Conservation (phyloP, 345 rosid species). For the Populus tremula region DNA sequence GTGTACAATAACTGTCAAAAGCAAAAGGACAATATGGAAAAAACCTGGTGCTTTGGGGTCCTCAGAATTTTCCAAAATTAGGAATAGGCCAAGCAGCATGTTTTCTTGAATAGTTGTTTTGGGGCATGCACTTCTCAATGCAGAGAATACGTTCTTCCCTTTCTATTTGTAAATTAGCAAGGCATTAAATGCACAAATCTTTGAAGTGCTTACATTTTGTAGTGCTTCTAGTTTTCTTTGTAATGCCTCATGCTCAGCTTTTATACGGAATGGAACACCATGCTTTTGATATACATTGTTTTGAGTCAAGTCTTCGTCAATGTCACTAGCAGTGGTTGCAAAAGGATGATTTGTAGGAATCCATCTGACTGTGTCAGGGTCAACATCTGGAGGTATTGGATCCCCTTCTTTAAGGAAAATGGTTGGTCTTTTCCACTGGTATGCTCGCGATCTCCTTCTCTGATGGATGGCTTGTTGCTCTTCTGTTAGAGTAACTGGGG, state of each 20-base stretch:
- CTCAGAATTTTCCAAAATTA: neutral
- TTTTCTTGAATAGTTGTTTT: neutral
- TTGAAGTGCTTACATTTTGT: conserved; percentile 50
- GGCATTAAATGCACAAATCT: neutral
- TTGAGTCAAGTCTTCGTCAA: conserved; percentile 88
- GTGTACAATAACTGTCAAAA: neutral
- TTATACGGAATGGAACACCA: conserved; percentile 88
- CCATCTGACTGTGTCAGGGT: conserved; percentile 93
- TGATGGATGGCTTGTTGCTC: conserved; percentile 76
- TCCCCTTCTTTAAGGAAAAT: conserved; percentile 92
- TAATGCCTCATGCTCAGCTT: conserved; percentile 90
- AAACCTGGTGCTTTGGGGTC: neutral
- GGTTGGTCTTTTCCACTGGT: conserved; percentile 93
- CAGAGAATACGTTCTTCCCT: neutral
- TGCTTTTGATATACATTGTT: conserved; percentile 84
- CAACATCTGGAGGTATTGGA: conserved; percentile 75
- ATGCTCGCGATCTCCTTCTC: conserved; percentile 92
- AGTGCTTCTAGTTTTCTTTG: conserved; percentile 82
- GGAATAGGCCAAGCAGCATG: neutral
- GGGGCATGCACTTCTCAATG: neutral
- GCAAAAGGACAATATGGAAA: neutral
- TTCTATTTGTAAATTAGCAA: neutral
- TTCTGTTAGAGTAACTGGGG: conserved; percentile 79
- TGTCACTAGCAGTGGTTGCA: conserved; percentile 81
- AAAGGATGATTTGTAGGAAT: conserved; percentile 99